Conservation (phyloP, 1,284 basidiomycete genomes). For the Volvariella volvacea region DNA sequence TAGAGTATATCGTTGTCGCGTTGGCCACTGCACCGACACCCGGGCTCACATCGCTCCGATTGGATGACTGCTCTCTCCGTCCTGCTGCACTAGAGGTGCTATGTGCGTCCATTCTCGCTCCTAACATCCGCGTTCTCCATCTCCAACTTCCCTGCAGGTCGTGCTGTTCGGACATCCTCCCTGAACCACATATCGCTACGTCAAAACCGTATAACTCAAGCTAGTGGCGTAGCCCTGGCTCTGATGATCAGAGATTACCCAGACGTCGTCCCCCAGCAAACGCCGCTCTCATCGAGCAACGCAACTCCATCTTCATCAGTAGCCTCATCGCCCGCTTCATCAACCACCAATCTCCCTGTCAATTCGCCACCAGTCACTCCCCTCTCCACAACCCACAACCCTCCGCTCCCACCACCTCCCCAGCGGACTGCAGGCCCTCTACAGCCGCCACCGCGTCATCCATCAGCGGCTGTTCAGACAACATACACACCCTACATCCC, state of each 20-base stretch:
- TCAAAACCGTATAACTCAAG: slow-evolving; percentile 76
- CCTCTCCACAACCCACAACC: slow-evolving; percentile 15
- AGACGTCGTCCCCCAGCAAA: slow-evolving; percentile 46
- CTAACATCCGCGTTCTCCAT: slow-evolving; percentile 4
- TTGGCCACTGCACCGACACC: slow-evolving; percentile 48
- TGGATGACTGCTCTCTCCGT: slow-evolving; percentile 79
- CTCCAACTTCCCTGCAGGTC: slow-evolving; percentile 38
- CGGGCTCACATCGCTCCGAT: slow-evolving; percentile 67
- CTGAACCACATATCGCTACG: slow-evolving; percentile 84
- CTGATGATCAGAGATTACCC: slow-evolving; percentile 95
- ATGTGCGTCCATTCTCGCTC: slow-evolving; percentile 39
- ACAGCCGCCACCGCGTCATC: slow-evolving; percentile 57
- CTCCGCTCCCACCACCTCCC: slow-evolving; percentile 12
- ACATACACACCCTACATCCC: slow-evolving; percentile 81
- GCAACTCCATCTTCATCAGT: slow-evolving; percentile 21
- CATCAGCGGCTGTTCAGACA: slow-evolving; percentile 44
- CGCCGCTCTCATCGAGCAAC: slow-evolving; percentile 21
- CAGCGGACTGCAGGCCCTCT: slow-evolving; percentile 32
- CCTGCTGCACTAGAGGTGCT: slow-evolving; percentile 71
- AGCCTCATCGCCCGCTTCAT: slow-evolving; percentile 28
- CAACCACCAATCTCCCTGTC: slow-evolving; percentile 20
- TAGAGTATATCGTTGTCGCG: slow-evolving; percentile 78
- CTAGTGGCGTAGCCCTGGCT: slow-evolving; percentile 86
- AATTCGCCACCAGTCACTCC: slow-evolving; percentile 12
- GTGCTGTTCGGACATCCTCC: slow-evolving; percentile 75